Base-by-base conservation (phyloP, 2,329 filamentous ascomycete species). In the Diaporthe citri region DNA sequence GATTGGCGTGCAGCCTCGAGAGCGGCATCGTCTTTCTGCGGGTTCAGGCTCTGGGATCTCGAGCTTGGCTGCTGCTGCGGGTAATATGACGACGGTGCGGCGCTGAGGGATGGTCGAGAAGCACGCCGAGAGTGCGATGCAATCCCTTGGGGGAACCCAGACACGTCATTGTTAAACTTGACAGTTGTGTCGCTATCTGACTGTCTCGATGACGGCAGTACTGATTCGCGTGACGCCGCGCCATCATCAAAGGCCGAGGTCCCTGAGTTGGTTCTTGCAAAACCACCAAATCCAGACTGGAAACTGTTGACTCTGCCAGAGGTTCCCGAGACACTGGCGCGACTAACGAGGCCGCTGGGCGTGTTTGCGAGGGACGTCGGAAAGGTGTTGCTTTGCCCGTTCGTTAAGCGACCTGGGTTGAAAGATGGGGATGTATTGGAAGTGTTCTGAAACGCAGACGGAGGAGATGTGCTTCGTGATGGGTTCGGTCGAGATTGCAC, bases 391-490 rank as follows among this genome's bases (percentile, higher is more conserved):
- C 48, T 75, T 22, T 69, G 52, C 34, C 41, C 71, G 9, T 64
- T 73, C 3, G 73, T 59, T 48, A 59, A 22, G 60, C 75, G 75
- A 25, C 59, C 59, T 20, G 75, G 59, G 39, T 56, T 72, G 67
- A 75, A 76, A 41, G 75, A 70, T 1, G 75, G 75, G 5, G 75
- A 76, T 9, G 75, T 69, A 31, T 75, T 76, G 36, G 73, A 70
- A 5, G 69, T 48, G 55, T 43, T 75, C 73, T 75, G 73, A 36
- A 71, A 52, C 15, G 73, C 43, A 25, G 52, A 73, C 34, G 73
- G 62, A 20, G 75, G 75, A 34, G 75, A 76, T 7, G 73, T 72
- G 73, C 73, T 75, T 73, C 73, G 73, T 25, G 75, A 72, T 59
- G 69, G 62, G 55, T 57, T 75, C 34, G 75, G 62, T 25, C 73